Conservation (phyloP, 371 early-diverging fungal genomes). For the Capillidium rhysosporum region DNA sequence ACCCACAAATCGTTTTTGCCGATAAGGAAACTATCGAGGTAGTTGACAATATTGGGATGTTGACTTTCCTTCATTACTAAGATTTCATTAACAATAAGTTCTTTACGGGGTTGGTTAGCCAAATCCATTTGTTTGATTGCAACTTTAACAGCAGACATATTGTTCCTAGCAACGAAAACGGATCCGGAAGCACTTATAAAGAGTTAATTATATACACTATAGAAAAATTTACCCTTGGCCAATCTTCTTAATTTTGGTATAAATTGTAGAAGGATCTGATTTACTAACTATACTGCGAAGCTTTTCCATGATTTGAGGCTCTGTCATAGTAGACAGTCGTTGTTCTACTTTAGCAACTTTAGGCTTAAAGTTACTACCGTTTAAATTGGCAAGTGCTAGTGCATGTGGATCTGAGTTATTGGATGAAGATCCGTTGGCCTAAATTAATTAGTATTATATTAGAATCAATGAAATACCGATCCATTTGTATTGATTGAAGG, state of each 20-base stretch:
- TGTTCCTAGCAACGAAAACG: conserved; percentile 67
- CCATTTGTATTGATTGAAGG: neutral
- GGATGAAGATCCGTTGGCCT: conserved; percentile 5
- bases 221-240: conserved; percentile 69
- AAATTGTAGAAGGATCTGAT: conserved; percentile 68
- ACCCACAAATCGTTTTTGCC: conserved; percentile 81
- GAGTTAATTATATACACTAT: neutral
- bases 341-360: conserved; percentile 34
- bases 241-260: conserved; percentile 78
- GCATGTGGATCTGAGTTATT: neutral
- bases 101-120: conserved; percentile 76
- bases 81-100: conserved; percentile 89
- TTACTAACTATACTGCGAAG: conserved; percentile 59
- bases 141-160: conserved; percentile 44
- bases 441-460: neutral
- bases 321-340: conserved; percentile 66
- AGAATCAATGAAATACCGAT: neutral
- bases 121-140: conserved; percentile 97
- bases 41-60: conserved; percentile 91
- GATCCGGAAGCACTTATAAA: conserved; percentile 75
- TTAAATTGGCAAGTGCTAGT: conserved; percentile 11
- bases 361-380: conserved; percentile 10
- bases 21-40: conserved; percentile 71
- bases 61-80: conserved; percentile 85
- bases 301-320: conserved; percentile 80